Percentiles rank a stretch among this genome's conserved stretches.
Evolutionary conservation across 495 filamentous ascomycete genomes (phyloP).

Genomic region (Podospora fimiseda): DNA sequence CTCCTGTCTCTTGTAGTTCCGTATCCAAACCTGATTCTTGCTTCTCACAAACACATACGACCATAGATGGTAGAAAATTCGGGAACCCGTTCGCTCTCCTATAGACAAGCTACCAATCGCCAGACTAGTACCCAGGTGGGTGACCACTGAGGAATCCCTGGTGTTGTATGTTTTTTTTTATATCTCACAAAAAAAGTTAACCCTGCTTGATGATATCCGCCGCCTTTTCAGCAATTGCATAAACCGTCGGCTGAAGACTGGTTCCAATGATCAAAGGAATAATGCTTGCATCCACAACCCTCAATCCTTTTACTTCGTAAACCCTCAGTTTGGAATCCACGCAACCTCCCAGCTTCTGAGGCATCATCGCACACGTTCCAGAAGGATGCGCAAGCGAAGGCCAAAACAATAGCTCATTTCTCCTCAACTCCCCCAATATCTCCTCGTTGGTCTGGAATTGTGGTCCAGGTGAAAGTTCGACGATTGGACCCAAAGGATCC

Average conservation of each 20-base stretch:
- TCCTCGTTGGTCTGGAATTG: constrained; percentile 39
- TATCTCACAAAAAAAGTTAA: no score
- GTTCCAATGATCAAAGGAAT: constrained; percentile 30
- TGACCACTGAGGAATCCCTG: constrained; percentile 33
- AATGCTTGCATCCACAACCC: constrained; percentile 47
- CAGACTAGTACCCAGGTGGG: constrained; percentile 40
- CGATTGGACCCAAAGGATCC: constrained; percentile 23
- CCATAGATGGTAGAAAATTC: constrained; percentile 19
- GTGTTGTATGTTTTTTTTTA: constrained; percentile 37
- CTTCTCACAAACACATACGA: neutral
- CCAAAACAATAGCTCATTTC: constrained; percentile 8
- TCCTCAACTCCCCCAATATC: constrained; percentile 24
- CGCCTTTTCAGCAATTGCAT: constrained; percentile 37
- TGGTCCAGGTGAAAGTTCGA: constrained; percentile 41
- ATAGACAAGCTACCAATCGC: constrained; percentile 34
- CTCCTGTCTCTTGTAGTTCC: neutral
- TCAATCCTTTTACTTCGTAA: constrained; percentile 41
- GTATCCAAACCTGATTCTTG: neutral
- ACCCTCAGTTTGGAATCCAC: constrained; percentile 48
- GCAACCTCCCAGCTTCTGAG: constrained; percentile 35
- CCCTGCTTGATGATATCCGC: constrained; percentile 16
- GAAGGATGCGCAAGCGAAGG: constrained; percentile 22
- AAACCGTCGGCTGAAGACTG: constrained; percentile 31
- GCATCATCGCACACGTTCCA: constrained; percentile 39
- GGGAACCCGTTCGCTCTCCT: constrained; percentile 50